phyloP scores from a whole-genome alignment of 768 basidiomycete species.

The Suillus spraguei region DNA sequence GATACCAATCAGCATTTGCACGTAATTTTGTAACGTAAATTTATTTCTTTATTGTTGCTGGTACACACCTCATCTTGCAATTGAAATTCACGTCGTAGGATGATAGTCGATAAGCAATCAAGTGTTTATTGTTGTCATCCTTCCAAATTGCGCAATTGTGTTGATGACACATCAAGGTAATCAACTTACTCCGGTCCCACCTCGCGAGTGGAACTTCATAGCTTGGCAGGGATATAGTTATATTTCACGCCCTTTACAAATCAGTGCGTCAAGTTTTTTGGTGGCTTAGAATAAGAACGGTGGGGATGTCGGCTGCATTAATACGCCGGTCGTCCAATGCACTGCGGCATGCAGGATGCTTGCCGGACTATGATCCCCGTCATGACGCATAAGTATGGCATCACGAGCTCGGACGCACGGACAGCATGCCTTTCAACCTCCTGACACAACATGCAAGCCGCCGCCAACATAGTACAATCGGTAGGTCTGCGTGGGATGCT shows the following conservation, averaged over 20 bases:
- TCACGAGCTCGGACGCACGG: neutral
- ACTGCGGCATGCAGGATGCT: neutral
- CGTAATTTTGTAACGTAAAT: constrained; percentile 35
- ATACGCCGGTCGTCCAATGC: neutral
- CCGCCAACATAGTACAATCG: constrained; percentile 31
- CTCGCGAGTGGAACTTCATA: neutral
- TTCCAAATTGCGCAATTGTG: neutral
- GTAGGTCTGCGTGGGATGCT: constrained; percentile 17
- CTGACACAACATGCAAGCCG: constrained; percentile 28
- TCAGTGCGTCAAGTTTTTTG: neutral
- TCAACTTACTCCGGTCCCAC: neutral
- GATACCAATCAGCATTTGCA: constrained; percentile 23
- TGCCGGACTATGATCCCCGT: no score
- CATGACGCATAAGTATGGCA: constrained; percentile 7
- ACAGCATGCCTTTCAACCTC: neutral
- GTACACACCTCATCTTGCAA: constrained; percentile 15
- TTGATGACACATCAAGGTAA: neutral
- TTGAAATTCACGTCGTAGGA: constrained; percentile 9
- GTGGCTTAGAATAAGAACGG: neutral
- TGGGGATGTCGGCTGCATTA: neutral
- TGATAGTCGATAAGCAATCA: constrained; percentile 1
- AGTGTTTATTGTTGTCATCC: constrained; percentile 4
- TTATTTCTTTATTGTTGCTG: constrained; percentile 24
- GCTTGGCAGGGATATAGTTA: neutral
- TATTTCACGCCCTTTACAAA: neutral